Evolutionary conservation across 108 stramenopile genomes (phyloP), one percentile per base, ranked within the genome.

Genomic region (Skeletonema costatum): DNA sequence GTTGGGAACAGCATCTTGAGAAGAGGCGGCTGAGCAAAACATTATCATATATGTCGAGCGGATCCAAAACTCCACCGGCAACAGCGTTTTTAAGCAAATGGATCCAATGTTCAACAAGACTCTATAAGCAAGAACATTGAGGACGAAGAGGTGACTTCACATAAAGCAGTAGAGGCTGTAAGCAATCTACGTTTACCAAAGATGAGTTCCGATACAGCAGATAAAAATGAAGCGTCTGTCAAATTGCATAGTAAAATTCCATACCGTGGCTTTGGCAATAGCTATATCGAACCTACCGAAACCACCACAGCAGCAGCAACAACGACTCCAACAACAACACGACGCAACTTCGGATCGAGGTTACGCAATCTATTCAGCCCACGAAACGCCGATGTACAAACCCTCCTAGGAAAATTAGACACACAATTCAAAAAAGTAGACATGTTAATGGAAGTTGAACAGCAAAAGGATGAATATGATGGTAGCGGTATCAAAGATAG

Each of bases 371-470:
- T 82, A 8, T 70, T 82, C n/a, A 67, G 41, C 60, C 81, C 81
- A 30, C 31, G 74, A 58, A 35, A 46, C 2, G 68, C 81, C 4
- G 80, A 81, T 48, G 63, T 75, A 5, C 69, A 75, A 38, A 70
- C 66, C 50, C 36, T 82, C 12, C 51, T 82, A 29, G 19, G 38
- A 31, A 82, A 82, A 46, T 82, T 82, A 60, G 69, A 82, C 66
- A 66, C 32, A 2, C 81, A 82, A 64, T 75, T 82, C 42, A 25
- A 71, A 36, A 42, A 56, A 56, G 16, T 56, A 25, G 53, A 56
- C 53, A 56, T 56, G 25, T 25, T 53, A 14, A 71, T 82, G 70
- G 70, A 71, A 41, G 50, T 66, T 1, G 56, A 81, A 42, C 50
- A 53, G 14, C 41, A 60, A 38, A 68, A 74, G 53, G 74, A 66